Evolutionary conservation across 2,329 filamentous ascomycete species (phyloP).

Genomic region (Aspergillus puulaauensis): DNA sequence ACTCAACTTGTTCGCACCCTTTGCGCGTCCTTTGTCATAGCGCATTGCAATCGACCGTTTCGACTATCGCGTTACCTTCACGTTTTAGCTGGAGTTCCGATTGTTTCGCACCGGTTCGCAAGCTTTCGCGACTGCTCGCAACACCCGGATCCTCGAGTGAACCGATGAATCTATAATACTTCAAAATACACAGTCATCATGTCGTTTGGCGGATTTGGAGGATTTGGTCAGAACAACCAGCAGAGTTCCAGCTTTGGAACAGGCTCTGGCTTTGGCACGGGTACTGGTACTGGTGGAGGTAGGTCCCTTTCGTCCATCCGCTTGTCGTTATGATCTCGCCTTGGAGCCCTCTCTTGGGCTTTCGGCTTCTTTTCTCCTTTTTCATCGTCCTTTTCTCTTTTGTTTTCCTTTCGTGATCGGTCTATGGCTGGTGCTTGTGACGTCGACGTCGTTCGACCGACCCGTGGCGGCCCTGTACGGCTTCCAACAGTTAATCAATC

Average conservation of each 20-base stretch:
- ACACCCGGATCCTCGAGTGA: slow-evolving; percentile 11
- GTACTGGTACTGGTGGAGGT: slow-evolving; percentile 35
- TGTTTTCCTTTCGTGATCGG: slow-evolving; percentile 13
- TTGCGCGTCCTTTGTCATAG: slow-evolving; percentile 15
- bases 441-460: slow-evolving; percentile 25
- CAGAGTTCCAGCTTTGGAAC: slow-evolving; percentile 44
- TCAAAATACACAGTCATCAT: slow-evolving; percentile 25
- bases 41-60: slow-evolving; percentile 7
- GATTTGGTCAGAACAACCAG: slow-evolving; percentile 61
- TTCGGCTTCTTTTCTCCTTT: slow-evolving; percentile 2
- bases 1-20: slow-evolving; percentile 5
- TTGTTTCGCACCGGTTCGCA: slow-evolving; percentile 2
- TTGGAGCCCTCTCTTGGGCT: background rate
- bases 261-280: slow-evolving; percentile 36
- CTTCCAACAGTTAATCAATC: slow-evolving; percentile 18
- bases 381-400: background rate
- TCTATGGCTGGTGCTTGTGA: slow-evolving; percentile 28
- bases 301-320: slow-evolving; percentile 29
- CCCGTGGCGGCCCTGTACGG: slow-evolving; percentile 25
- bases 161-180: slow-evolving; percentile 31
- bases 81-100: background rate
- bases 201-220: slow-evolving; percentile 47
- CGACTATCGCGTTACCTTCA: background rate
- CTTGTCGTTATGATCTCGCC: background rate
- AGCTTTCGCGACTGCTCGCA: slow-evolving; percentile 7